Evolutionary conservation across 2,329 filamentous ascomycete species (phyloP).

Genomic region (Cercospora sp.): DNA sequence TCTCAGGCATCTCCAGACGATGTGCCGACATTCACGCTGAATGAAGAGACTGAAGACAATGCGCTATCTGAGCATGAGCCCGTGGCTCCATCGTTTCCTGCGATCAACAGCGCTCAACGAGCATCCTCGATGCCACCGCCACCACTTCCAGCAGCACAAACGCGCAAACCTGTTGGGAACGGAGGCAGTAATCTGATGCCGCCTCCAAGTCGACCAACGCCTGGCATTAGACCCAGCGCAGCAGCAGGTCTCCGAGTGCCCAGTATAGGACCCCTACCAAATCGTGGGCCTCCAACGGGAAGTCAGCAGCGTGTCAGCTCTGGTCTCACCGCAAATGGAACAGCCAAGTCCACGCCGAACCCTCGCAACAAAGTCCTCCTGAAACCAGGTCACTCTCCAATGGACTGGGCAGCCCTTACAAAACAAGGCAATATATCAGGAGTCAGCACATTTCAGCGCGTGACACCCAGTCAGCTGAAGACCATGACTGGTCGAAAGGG

Average conservation of each 20-base stretch:
- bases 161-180: constrained; percentile 26
- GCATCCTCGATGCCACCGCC: constrained; percentile 42
- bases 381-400: constrained; percentile 85
- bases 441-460: constrained; percentile 62
- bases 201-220: constrained; percentile 29
- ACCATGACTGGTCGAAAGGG: constrained; percentile 79
- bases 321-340: constrained; percentile 36
- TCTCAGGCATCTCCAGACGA: constrained; percentile 17
- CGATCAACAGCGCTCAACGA: constrained; percentile 50
- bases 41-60: constrained; percentile 37
- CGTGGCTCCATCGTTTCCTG: constrained; percentile 47
- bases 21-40: constrained; percentile 34
- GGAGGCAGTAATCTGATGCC: constrained; percentile 33
- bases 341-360: constrained; percentile 44
- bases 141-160: constrained; percentile 25
- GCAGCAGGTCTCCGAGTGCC: constrained; percentile 46
- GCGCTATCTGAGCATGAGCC: constrained; percentile 3
- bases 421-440: constrained; percentile 54
- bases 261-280: constrained; percentile 52
- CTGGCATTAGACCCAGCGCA: constrained; percentile 32
- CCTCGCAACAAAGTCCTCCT: constrained; percentile 69
- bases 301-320: constrained; percentile 44
- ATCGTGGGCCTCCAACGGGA: constrained; percentile 45
- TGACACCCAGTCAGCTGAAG: constrained; percentile 80
- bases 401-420: constrained; percentile 91